phyloP scores from a whole-genome alignment of 805 yeast genomes.

The Kazachstania bromeliacearum region DNA sequence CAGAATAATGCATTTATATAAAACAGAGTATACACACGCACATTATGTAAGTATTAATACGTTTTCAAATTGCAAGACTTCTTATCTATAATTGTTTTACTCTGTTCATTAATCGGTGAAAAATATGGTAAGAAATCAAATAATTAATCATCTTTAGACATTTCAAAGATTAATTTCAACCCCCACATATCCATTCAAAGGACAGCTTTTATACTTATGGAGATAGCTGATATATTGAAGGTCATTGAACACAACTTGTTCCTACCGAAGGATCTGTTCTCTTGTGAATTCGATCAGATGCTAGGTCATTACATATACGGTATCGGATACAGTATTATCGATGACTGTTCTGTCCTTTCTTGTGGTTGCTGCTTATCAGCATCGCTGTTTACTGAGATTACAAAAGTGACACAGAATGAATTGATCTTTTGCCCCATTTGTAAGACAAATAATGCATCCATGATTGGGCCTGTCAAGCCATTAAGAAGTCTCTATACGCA shows the following conservation, averaged over 20 bases:
- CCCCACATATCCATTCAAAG: too few species aligned
- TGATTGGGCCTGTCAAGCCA: constrained; percentile 30
- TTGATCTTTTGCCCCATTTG: constrained; percentile 33
- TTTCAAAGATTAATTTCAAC: too few species aligned
- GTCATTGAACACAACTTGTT: constrained; percentile 21
- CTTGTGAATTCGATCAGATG: constrained; percentile 10
- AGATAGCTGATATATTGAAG: constrained; percentile 8
- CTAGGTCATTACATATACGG: constrained; percentile 12
- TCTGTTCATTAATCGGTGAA: too few species aligned
- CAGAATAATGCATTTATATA: too few species aligned
- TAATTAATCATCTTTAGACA: too few species aligned
- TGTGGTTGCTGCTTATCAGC: constrained; percentile 25
- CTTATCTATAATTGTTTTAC: too few species aligned
- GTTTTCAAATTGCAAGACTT: too few species aligned
- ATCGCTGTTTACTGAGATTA: constrained; percentile 11
- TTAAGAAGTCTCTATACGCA: constrained; percentile 24
- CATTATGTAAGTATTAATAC: too few species aligned
- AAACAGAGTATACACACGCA: too few species aligned
- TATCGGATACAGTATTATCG: constrained; percentile 17
- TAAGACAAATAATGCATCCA: constrained; percentile 10
- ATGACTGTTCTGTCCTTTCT: constrained; percentile 20
- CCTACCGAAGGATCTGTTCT: constrained; percentile 17
- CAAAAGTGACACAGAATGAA: constrained; percentile 3
- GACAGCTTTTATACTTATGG: too few species aligned
- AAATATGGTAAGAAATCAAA: too few species aligned